These are phyloP conservation scores for Solanum raphanifolium DNA, from an alignment of 257 asterid species.

Conservation along the genomic window DNA sequence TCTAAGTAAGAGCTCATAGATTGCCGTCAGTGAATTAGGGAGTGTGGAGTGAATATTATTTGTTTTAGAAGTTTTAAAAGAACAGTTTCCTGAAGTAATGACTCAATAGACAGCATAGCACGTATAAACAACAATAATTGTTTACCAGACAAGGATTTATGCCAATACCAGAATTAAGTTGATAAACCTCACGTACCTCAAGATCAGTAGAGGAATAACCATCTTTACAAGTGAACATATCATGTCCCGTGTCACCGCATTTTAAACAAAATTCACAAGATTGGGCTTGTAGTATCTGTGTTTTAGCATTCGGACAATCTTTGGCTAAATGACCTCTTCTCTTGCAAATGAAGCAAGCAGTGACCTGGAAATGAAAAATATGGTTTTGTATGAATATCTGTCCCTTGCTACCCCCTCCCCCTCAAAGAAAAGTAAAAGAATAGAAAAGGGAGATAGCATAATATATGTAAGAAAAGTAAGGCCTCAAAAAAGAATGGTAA, in stretches of 20 bases:
- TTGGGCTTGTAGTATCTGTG: neutral
- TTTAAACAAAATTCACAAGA: neutral
- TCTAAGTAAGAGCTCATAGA: neutral
- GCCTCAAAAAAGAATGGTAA: neutral
- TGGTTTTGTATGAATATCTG: neutral
- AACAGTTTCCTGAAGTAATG: neutral
- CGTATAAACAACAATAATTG: neutral
- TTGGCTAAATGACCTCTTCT: neutral
- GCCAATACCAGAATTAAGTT: neutral
- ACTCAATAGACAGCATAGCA: neutral
- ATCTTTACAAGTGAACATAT: neutral
- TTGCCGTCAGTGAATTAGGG: neutral
- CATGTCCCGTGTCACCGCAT: neutral
- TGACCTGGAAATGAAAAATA: neutral
- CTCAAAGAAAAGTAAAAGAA: neutral
- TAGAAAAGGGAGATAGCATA: neutral
- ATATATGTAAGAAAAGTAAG: neutral
- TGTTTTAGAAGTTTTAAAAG: neutral
- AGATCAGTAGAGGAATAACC: neutral
- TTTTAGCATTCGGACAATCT: neutral
- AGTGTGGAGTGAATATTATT: neutral
- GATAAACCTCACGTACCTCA: neutral
- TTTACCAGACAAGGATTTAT: neutral
- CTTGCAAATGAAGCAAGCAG: neutral
- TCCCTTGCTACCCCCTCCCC: neutral